Evolutionary conservation across 2,329 filamentous ascomycete genomes (phyloP).

Genomic region (Beauveria sp.): DNA sequence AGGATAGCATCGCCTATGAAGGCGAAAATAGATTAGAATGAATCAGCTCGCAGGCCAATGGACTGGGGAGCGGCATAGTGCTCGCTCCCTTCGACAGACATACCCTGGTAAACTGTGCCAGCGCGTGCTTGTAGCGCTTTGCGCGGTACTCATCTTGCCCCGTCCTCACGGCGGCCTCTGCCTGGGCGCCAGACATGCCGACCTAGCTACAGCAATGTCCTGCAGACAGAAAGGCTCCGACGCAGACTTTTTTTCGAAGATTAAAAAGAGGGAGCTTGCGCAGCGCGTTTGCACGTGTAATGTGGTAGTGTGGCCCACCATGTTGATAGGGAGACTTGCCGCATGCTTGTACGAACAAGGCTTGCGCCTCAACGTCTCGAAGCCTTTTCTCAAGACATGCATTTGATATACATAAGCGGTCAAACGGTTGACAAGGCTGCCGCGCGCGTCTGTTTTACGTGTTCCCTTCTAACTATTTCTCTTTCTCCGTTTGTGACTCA

Average conservation of each 20-base stretch:
- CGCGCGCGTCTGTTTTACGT: no score
- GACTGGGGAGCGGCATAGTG: background rate
- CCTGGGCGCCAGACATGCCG: background rate
- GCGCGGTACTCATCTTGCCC: slow-evolving; percentile 26
- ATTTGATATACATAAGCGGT: background rate
- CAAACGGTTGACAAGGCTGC: no score
- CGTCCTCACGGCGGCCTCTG: slow-evolving; percentile 24
- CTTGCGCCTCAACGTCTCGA: no score
- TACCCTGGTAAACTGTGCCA: slow-evolving; percentile 31
- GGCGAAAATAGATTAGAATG: background rate
- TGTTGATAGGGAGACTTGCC: background rate
- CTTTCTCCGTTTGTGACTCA: no score
- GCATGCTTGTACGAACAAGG: no score
- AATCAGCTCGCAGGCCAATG: background rate
- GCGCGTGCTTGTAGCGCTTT: slow-evolving; percentile 27
- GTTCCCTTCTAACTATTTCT: no score
- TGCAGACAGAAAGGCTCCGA: background rate
- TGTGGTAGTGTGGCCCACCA: background rate
- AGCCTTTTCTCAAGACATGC: background rate
- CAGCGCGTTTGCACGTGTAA: slow-evolving; percentile 8
- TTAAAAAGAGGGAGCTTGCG: background rate
- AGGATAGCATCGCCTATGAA: slow-evolving; percentile 28
- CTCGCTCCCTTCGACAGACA: background rate
- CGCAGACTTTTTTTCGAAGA: background rate
- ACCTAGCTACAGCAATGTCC: background rate